Evolutionary conservation across 192 early-diverging fungal species (phyloP), one percentile per base, ranked within the genome.

Genomic region (Jimgerdemannia lactiflua): DNA sequence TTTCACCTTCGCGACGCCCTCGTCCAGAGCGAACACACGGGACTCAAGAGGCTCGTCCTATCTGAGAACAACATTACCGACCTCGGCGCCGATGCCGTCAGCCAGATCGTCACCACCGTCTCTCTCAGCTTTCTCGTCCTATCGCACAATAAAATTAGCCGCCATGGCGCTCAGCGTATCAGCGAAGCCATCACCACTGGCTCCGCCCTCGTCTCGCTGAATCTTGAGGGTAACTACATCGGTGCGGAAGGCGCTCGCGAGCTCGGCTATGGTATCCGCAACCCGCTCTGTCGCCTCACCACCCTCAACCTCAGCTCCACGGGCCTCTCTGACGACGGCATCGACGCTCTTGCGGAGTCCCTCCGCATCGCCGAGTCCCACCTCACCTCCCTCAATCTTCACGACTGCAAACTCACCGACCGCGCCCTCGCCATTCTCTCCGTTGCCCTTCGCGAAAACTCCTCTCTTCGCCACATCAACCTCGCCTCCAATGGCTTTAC

Each of bases 391-490:
- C 11, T 72, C 77, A 29, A 39, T 29, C 0, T 69, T 39, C 39
- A 70, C 67, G 44, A 67, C 54, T 3, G n/a, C 41, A 9, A 64
- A 39, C 3, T 70, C 69, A 39, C 65, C 54, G 17, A 69, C 42
- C 3, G 43, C 68, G 18, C 65, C 67, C 10, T 75, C 68, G 14
- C 49, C 70, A 65, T 73, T 20, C 44, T 73, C 72, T 8, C 42
- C 72, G 3, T 20, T 11, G 3, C 67, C 71, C 14, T 71, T 42
- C 17, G 49, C 66, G 40, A 43, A 10, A 70, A 70, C 66, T 59
- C 69, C 43, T 42, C 44, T 65, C 42, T 73, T 6, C 3, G 72
- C 72, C 66, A 65, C 67, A 29, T 78, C 59, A 14, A 42, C 65
- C 64, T 77, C 71, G 49, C 72, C 63, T 8, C 18, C 17, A 4